Evolutionary conservation across 176 grass and related monocot genomes (phyloP).

Genomic region (Rhynchospora breviuscula): DNA sequence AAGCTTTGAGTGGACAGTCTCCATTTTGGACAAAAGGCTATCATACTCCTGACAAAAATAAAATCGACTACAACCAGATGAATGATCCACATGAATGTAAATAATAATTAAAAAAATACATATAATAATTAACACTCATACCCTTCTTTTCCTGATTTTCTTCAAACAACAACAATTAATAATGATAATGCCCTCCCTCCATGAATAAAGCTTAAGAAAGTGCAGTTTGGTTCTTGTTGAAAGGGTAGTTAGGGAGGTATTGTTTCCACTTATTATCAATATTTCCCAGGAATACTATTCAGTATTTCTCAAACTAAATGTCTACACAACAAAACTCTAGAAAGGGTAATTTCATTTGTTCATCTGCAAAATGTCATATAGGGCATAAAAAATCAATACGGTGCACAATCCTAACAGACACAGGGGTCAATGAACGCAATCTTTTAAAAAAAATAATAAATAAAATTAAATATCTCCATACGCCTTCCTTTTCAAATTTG

Average conservation of each 20-base stretch:
- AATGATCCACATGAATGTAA: background rate
- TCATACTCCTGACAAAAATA: conserved; percentile 63
- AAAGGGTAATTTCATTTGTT: background rate
- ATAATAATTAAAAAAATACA: background rate
- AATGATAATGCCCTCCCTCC: background rate
- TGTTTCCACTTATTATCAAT: background rate
- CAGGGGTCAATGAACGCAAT: background rate
- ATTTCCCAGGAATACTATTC: background rate
- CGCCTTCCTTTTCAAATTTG: background rate
- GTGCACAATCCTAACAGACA: background rate
- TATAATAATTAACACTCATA: background rate
- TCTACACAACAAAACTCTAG: background rate
- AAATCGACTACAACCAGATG: background rate
- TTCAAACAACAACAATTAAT: background rate
- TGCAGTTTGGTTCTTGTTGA: conserved; percentile 14
- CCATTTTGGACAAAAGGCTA: conserved; percentile 50
- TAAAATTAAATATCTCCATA: background rate
- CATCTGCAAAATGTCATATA: background rate
- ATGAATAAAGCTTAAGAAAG: background rate
- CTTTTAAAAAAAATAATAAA: background rate
- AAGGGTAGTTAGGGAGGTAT: background rate
- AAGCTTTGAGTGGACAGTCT: conserved; percentile 43
- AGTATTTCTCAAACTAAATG: background rate
- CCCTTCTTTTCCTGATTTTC: background rate
- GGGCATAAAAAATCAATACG: background rate